phyloP scores from a whole-genome alignment of 305 asterid genomes.

The Solanum hybrid region DNA sequence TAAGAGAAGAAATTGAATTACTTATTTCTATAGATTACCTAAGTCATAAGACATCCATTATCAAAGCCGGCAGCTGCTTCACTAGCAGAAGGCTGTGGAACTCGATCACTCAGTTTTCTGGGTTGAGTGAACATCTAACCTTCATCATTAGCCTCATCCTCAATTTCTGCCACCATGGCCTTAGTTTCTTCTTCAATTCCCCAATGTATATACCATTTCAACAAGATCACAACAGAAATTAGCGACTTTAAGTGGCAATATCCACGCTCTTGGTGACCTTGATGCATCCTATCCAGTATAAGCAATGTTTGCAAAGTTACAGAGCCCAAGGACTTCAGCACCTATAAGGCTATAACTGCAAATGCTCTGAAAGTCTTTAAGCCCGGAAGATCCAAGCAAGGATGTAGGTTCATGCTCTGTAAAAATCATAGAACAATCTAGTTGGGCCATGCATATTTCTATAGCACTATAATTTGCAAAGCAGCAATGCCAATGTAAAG shows the following conservation, averaged over 20 bases:
- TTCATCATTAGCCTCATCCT: constrained; percentile 83
- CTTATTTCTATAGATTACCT: constrained; percentile 18
- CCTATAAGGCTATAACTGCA: constrained; percentile 40
- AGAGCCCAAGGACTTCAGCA: constrained; percentile 58
- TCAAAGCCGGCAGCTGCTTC: constrained; percentile 78
- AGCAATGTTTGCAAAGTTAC: constrained; percentile 46
- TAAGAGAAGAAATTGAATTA: not conserved
- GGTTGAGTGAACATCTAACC: constrained; percentile 76
- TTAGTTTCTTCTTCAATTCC: constrained; percentile 63
- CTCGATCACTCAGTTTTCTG: constrained; percentile 65
- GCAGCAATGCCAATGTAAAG: constrained; percentile 17
- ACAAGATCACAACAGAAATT: constrained; percentile 66
- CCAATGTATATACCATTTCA: constrained; percentile 52
- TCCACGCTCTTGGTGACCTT: constrained; percentile 77
- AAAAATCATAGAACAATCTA: not conserved
- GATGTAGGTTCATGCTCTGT: not conserved
- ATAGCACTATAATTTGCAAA: not conserved
- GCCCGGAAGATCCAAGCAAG: not conserved
- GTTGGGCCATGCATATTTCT: not conserved
- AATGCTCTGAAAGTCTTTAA: constrained; percentile 45
- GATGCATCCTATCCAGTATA: constrained; percentile 71
- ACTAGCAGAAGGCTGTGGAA: constrained; percentile 63
- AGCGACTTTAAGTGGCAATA: constrained; percentile 77
- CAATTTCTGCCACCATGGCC: constrained; percentile 83
- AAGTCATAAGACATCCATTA: constrained; percentile 73